These are phyloP conservation scores for Thermochaetoides thermophila DNA, from an alignment of 495 filamentous ascomycete species.

Conservation along the genomic window DNA sequence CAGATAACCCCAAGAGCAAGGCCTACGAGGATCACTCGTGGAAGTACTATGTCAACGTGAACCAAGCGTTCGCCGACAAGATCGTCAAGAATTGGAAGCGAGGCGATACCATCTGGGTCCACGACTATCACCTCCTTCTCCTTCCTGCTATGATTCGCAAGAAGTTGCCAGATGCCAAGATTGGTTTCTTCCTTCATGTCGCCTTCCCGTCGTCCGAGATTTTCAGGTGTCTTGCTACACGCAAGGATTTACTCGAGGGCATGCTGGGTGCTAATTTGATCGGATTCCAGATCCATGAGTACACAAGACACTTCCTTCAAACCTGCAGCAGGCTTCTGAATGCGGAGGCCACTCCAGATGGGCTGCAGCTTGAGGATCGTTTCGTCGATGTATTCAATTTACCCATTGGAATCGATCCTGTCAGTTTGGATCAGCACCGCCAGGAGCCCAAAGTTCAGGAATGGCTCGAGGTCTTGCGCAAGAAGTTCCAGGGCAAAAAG, in stretches of 20 bases:
- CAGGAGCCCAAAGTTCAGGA: constrained; percentile 52
- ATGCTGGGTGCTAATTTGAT: constrained; percentile 83
- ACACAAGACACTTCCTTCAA: constrained; percentile 82
- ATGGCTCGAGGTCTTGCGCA: constrained; percentile 65
- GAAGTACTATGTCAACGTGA: constrained; percentile 82
- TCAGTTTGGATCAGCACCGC: constrained; percentile 56
- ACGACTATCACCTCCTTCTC: constrained; percentile 88
- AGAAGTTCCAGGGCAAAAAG: constrained; percentile 69
- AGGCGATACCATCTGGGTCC: constrained; percentile 81
- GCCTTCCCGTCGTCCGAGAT: constrained; percentile 93
- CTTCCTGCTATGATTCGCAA: constrained; percentile 84
- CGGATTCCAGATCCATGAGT: constrained; percentile 84
- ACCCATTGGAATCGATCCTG: constrained; percentile 73
- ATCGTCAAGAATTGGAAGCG: constrained; percentile 84
- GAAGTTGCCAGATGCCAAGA: constrained; percentile 74
- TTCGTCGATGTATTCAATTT: constrained; percentile 72
- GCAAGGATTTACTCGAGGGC: constrained; percentile 73
- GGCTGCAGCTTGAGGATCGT: constrained; percentile 78
- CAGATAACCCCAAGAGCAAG: constrained; percentile 93
- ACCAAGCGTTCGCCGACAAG: constrained; percentile 78
- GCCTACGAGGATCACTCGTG: constrained; percentile 92
- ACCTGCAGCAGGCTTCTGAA: constrained; percentile 79
- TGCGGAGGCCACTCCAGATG: constrained; percentile 75
- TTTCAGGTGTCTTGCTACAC: constrained; percentile 74
- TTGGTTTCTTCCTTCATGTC: constrained; percentile 89